Evolutionary conservation across 2,329 filamentous ascomycete genomes (phyloP).

Genomic region (Aspergillus pseudonomiae): DNA sequence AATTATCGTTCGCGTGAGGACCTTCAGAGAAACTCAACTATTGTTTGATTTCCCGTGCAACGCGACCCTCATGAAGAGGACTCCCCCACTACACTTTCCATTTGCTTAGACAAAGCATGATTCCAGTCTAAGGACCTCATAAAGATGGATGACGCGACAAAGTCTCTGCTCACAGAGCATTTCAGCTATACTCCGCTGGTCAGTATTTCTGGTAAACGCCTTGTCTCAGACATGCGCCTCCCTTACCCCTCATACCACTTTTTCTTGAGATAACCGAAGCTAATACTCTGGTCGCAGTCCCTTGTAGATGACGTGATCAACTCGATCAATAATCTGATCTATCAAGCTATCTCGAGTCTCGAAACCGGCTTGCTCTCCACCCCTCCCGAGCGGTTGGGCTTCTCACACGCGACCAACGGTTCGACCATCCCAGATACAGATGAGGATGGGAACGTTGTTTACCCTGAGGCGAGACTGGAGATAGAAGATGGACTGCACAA

Average conservation of each 20-base stretch:
- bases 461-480: conserved; percentile 64
- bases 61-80: conserved; percentile 17
- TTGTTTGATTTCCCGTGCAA: conserved; percentile 15
- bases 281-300: conserved; percentile 58
- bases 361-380: conserved; percentile 78
- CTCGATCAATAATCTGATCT: conserved; percentile 89
- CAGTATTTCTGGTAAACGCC: conserved; percentile 41
- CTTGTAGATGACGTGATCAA: conserved; percentile 98
- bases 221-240: neutral
- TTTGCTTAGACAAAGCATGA: conserved; percentile 12
- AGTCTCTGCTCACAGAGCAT: conserved; percentile 84
- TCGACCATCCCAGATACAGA: conserved; percentile 52
- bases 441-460: conserved; percentile 48
- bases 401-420: conserved; percentile 57
- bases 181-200: conserved; percentile 93
- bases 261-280: neutral
- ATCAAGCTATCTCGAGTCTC: conserved; percentile 83
- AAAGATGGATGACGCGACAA: conserved; percentile 49
- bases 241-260: neutral
- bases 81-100: neutral
- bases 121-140: conserved; percentile 11
- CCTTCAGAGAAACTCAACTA: neutral
- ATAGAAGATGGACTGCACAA: conserved; percentile 88
- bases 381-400: conserved; percentile 78
- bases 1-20: conserved; percentile 5